Base-by-base conservation (phyloP, 1,139 yeast genomes). In the Starmera stellimalicola region DNA sequence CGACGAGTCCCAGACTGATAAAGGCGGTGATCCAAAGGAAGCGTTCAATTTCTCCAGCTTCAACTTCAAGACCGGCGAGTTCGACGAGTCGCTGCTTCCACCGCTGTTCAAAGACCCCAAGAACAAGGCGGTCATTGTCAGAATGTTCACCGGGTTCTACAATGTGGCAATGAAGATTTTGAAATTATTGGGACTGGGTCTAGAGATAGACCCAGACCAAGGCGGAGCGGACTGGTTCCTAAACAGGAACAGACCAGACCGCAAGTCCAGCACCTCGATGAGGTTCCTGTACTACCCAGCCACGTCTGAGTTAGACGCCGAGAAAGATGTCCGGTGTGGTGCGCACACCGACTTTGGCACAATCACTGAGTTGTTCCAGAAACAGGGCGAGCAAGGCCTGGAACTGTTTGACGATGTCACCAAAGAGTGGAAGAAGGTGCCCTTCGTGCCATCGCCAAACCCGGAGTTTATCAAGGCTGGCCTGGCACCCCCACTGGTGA, bases 291-390 rank as follows among this genome's bases (percentile, higher is more conserved):
- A 76, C 51, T 82, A 82, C 49, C 88, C 88, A 0, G 69, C 80
- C 9, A 73, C 68, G 35, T 62, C 66, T 32, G 55, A 64, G 25
- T 49, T 67, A 26, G 68, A 63, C 36, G 73, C 80, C 0, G 73
- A 71, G 38, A 65, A 68, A 16, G 65, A 60, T n/a, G 70, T 79
- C 31, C 63, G 93, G 33, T 93, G 93, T 3, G 94, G 94, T 20
- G 93, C 93, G 1, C 94, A 83, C 46, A 81, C 94, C 0, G 94
- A 82, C 51, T 82, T 79, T 50, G 93, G 93, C 0, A 66, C 83
- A 0, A 54, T 80, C 43, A 82, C 94, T 0, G 58, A 80, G 26
- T 59, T 82, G 31, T 77, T 82, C 52, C 94, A 82, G 52, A 70
- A 70, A 38, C 65, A 70, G 36, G 72, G 76, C 32, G 82, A 81